Evolutionary conservation across 192 early-diverging fungal species (phyloP).

Genomic region (Umbelopsis sp.): DNA sequence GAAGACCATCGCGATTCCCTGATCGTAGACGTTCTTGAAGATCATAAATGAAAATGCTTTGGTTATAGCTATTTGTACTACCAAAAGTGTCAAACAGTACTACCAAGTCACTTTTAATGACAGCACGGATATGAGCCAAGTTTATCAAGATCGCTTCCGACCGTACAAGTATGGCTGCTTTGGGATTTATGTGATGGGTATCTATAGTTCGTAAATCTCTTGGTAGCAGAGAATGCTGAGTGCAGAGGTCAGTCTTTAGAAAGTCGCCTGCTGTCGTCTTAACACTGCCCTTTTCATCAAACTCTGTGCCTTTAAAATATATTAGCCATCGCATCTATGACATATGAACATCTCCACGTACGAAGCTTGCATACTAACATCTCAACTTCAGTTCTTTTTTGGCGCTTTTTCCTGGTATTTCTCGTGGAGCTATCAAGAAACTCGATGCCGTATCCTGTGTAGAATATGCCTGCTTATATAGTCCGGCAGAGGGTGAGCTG

Average conservation of each 20-base stretch:
- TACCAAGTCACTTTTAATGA: slow-evolving; percentile 78
- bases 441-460: neutral
- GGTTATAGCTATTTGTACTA: slow-evolving; percentile 67
- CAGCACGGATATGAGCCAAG: slow-evolving; percentile 76
- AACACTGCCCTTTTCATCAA: slow-evolving; percentile 69
- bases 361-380: neutral
- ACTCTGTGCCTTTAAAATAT: slow-evolving; percentile 57
- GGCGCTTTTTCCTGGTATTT: neutral
- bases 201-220: slow-evolving; percentile 88
- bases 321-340: neutral
- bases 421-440: neutral
- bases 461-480: neutral
- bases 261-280: slow-evolving; percentile 76
- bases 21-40: slow-evolving; percentile 71
- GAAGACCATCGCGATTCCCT: slow-evolving; percentile 48
- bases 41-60: slow-evolving; percentile 78
- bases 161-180: slow-evolving; percentile 83
- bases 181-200: slow-evolving; percentile 74
- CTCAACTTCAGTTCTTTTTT: slow-evolving; percentile 17
- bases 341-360: neutral
- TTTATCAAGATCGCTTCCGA: slow-evolving; percentile 83
- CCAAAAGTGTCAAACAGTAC: slow-evolving; percentile 79
- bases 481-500: neutral
- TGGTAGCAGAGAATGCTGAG: slow-evolving; percentile 74
- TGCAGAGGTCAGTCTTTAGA: slow-evolving; percentile 77